Evolutionary conservation across 495 filamentous ascomycete species (phyloP), one percentile per base, ranked within the genome.

Genomic region (Hypoxylon subgilvum): DNA sequence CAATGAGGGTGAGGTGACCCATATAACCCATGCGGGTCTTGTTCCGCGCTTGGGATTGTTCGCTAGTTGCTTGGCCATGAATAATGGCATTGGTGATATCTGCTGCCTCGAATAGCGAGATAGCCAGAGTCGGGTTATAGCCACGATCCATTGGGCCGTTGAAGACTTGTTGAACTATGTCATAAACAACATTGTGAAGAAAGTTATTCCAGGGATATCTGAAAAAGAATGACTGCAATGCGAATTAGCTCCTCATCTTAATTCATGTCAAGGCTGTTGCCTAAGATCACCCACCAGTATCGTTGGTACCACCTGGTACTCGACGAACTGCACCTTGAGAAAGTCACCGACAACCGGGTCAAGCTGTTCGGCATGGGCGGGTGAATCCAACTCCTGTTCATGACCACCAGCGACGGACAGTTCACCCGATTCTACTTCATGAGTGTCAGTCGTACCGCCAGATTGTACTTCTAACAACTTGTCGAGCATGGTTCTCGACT

Each of bases 141-240:
- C 94, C 91, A 45, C 92, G 87, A 60, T 97, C 92, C 90, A 99
- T 96, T 9, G 90, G 90, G 0, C 95, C 94, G 67, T 99, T 99
- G 74, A 99, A 98, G 0, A 99, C 95, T 76, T 99, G 94, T 71
- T 99, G 94, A 9, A 99, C 88, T 58, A 99, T 92, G 70, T 99
- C 94, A 71, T 99, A 99, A 18, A 99, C 94, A 35, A 99, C 94
- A 74, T 99, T 99, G 72, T 99, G 94, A 17, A 99, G 84, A 68
- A 99, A 99, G 72, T 99, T 99, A 69, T 99, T 99, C 94, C 94
- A 99, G 3, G 94, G 95, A 71, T 97, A 97, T 47, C 85, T 86
- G 80, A 97, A 99, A 77, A 99, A 99, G 77, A 98, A 97, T 50
- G 72, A 71, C 71, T 74, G 28, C 13, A 19, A 12, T 7, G 25